Conservation (phyloP, 139 green algal genomes). For the Zygnema cylindricum region DNA sequence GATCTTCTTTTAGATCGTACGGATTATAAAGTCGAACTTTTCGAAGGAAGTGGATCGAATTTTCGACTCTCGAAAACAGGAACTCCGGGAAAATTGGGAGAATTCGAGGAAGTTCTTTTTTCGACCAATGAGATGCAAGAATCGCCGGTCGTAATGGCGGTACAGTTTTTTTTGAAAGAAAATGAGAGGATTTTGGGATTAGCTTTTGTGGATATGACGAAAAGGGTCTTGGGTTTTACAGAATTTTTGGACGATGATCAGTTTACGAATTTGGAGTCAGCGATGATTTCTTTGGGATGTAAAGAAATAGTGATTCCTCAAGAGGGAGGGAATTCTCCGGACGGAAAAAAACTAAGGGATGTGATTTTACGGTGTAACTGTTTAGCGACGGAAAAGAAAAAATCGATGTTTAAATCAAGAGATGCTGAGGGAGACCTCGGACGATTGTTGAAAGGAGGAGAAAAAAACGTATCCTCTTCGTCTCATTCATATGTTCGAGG, state of each 20-base stretch:
- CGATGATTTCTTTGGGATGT: constrained; percentile 82
- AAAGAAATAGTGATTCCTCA: constrained; percentile 78
- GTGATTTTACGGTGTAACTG: constrained; percentile 77
- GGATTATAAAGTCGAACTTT: constrained; percentile 83
- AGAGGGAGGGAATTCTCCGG: background rate
- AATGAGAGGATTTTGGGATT: constrained; percentile 73
- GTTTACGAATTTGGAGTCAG: constrained; percentile 81
- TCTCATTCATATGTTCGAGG: background rate
- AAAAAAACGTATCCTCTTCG: constrained; percentile 56
- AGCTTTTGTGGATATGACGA: constrained; percentile 75
- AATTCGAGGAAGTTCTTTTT: constrained; percentile 91
- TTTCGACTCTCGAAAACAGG: constrained; percentile 69
- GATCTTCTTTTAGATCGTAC: constrained; percentile 78
- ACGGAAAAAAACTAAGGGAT: constrained; percentile 60
- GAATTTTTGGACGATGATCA: constrained; percentile 86
- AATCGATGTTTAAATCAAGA: constrained; percentile 73
- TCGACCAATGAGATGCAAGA: constrained; percentile 63
- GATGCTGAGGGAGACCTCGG: constrained; percentile 78
- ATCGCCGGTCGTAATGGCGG: constrained; percentile 71
- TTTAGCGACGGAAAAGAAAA: constrained; percentile 68
- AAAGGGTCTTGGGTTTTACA: constrained; percentile 73
- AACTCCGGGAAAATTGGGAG: constrained; percentile 76
- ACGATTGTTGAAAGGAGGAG: constrained; percentile 68
- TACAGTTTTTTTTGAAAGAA: constrained; percentile 72
- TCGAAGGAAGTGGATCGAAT: constrained; percentile 72